Evolutionary conservation across 352 stramenopile genomes (phyloP).

Genomic region (Thraustochytrium sp.): DNA sequence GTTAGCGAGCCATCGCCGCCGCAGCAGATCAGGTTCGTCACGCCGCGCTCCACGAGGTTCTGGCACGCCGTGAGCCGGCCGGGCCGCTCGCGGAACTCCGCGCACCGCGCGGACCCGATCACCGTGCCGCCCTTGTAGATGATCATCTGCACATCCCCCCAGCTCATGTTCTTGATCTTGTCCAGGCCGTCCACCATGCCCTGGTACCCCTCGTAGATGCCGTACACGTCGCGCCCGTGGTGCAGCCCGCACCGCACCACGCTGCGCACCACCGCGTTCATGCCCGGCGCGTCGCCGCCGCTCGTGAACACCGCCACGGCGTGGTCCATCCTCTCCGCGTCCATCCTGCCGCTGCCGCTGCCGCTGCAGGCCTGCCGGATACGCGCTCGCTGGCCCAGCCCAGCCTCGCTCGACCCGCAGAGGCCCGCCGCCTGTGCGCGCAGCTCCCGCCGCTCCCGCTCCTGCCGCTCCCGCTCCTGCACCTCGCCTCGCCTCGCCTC

Average conservation of each 20-base stretch:
- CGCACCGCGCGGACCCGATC: conserved; percentile 33
- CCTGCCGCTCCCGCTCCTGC: too few species aligned
- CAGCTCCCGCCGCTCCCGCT: too few species aligned
- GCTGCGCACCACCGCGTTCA: conserved; percentile 32
- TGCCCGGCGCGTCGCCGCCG: conserved; percentile 26
- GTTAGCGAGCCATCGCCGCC: conserved; percentile 20
- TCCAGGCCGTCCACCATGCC: conserved; percentile 6
- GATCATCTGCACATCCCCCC: conserved; percentile 15
- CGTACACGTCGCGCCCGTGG: neutral
- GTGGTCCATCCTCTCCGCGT: neutral
- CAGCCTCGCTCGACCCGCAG: too few species aligned
- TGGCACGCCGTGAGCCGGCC: conserved; percentile 1
- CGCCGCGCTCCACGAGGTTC: conserved; percentile 19
- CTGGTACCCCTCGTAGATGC: neutral
- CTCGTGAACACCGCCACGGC: conserved; percentile 37
- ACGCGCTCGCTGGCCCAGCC: too few species aligned
- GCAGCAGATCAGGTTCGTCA: conserved; percentile 41
- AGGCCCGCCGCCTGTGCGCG: too few species aligned
- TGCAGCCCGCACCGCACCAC: conserved; percentile 6
- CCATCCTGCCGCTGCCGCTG: neutral
- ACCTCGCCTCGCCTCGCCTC: too few species aligned
- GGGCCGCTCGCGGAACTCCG: conserved; percentile 1
- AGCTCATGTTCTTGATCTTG: conserved; percentile 4
- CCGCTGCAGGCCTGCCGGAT: too few species aligned
- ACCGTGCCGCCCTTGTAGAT: conserved; percentile 38